Base-by-base conservation (phyloP, 163 green algal genomes). In the Chlorella variabilis region DNA sequence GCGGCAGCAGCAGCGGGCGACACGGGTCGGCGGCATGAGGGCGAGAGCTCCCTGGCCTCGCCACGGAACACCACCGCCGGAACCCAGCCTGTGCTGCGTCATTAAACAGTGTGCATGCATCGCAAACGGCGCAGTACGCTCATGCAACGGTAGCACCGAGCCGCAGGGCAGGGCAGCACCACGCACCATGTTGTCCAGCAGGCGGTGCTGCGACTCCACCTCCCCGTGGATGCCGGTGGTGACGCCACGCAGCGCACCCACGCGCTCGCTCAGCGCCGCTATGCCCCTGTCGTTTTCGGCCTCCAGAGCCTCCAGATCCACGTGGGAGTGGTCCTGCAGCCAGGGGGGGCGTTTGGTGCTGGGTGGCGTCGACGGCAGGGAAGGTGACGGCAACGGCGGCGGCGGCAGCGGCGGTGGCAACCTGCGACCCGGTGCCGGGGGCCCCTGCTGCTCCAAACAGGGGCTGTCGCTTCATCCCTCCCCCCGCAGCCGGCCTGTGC, bases 111-210 rank as follows among this genome's bases (percentile, higher is more conserved):
- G n/a, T n/a, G n/a, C n/a, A n/a, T n/a, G n/a, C n/a, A n/a, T n/a
- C n/a, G n/a, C n/a, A n/a, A n/a, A n/a, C n/a, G n/a, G n/a, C n/a
- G n/a, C n/a, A n/a, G n/a, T n/a, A n/a, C n/a, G n/a, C n/a, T n/a
- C n/a, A n/a, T n/a, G n/a, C n/a, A n/a, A n/a, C n/a, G n/a, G n/a
- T n/a, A n/a, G n/a, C n/a, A n/a, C n/a, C n/a, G n/a, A n/a, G n/a
- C n/a, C n/a, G n/a, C n/a, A n/a, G n/a, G n/a, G n/a, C n/a, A n/a
- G n/a, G n/a, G n/a, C n/a, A n/a, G n/a, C n/a, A n/a, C n/a, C n/a
- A n/a, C n/a, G n/a, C 69, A 94, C 91, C 92, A 96, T 95, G 34
- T 69, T 83, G 38, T 96, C 93, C 17, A 96, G 79, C 17, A 94
- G 67, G 33, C 75, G 78, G 49, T 94, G 91, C 58, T 95, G 93